Conservation (phyloP, 805 yeast species). For the Hermanozyma aechmeae region DNA sequence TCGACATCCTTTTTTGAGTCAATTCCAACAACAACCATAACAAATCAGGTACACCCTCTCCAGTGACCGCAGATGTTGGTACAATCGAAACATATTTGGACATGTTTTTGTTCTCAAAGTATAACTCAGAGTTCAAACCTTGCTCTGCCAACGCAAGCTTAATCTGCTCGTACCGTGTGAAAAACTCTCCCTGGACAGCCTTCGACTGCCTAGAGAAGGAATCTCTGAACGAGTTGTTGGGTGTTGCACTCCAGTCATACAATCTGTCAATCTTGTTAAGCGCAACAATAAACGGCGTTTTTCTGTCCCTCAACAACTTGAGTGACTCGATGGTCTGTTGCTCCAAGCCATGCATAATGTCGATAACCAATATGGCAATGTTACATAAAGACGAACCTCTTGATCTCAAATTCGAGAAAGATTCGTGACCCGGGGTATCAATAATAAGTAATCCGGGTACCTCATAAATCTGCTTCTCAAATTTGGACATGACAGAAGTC, state of each 20-base stretch:
- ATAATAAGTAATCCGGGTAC: conserved; percentile 96
- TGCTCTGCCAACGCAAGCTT: conserved; percentile 93
- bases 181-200: conserved; percentile 87
- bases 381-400: conserved; percentile 99
- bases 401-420: conserved; percentile 92
- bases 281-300: conserved; percentile 97
- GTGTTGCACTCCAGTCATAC: conserved; percentile 85
- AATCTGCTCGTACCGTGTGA: conserved; percentile 75
- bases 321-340: conserved; percentile 96
- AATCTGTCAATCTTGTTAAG: conserved; percentile 95
- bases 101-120: conserved; percentile 90
- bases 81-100: conserved; percentile 91
- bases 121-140: conserved; percentile 94
- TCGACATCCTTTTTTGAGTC: conserved; percentile 98
- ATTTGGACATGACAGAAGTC: conserved; percentile 83
- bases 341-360: conserved; percentile 98
- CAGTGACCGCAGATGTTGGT: conserved; percentile 98
- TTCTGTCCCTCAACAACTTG: conserved; percentile 84
- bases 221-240: conserved; percentile 94
- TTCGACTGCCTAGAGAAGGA: conserved; percentile 74
- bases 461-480: conserved; percentile 77
- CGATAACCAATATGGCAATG: conserved; percentile 96
- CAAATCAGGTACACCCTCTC: conserved; percentile 99
- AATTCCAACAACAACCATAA: conserved; percentile 90
- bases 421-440: conserved; percentile 99